phyloP scores from a whole-genome alignment of 495 filamentous ascomycete species.

The Oidiodendron maius region DNA sequence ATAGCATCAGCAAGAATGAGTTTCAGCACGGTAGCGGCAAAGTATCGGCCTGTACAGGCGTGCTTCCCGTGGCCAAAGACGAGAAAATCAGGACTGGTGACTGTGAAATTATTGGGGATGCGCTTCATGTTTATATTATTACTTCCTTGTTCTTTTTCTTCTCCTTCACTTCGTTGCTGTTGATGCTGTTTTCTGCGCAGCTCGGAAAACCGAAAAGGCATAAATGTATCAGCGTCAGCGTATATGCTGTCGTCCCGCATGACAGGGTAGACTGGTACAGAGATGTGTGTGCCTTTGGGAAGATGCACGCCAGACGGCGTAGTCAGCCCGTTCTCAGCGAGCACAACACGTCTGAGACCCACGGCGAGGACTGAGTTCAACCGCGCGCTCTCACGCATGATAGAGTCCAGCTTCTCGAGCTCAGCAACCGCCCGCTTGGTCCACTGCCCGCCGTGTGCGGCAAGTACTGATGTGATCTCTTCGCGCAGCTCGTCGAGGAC shows the following conservation, averaged over 20 bases:
- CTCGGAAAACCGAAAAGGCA: constrained; percentile 35
- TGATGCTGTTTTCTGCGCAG: constrained; percentile 5
- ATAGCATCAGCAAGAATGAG: constrained; percentile 48
- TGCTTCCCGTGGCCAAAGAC: constrained; percentile 50
- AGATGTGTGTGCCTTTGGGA: constrained; percentile 29
- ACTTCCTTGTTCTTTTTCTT: too few species aligned
- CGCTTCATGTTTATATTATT: too few species aligned
- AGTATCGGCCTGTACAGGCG: constrained; percentile 56
- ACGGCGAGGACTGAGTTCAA: constrained; percentile 33
- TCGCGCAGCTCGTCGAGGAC: constrained; percentile 42
- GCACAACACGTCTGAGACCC: constrained; percentile 34
- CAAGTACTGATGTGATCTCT: constrained; percentile 42
- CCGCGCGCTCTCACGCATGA: constrained; percentile 45
- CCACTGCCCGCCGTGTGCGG: constrained; percentile 19
- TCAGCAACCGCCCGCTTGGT: constrained; percentile 28
- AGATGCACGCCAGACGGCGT: constrained; percentile 31
- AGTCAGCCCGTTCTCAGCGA: constrained; percentile 30
- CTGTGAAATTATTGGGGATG: too few species aligned
- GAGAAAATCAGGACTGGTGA: constrained; percentile 25
- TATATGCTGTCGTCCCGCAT: constrained; percentile 35
- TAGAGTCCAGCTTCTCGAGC: constrained; percentile 45
- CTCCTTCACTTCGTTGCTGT: not conserved
- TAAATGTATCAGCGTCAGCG: constrained; percentile 24
- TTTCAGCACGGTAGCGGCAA: constrained; percentile 49
- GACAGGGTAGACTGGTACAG: constrained; percentile 30